Percentiles rank a stretch among this genome's conserved stretches.
These are phyloP conservation scores for Pelargonium cotyledonis DNA, from an alignment of 441 rosid species.

Conservation along the genomic window DNA sequence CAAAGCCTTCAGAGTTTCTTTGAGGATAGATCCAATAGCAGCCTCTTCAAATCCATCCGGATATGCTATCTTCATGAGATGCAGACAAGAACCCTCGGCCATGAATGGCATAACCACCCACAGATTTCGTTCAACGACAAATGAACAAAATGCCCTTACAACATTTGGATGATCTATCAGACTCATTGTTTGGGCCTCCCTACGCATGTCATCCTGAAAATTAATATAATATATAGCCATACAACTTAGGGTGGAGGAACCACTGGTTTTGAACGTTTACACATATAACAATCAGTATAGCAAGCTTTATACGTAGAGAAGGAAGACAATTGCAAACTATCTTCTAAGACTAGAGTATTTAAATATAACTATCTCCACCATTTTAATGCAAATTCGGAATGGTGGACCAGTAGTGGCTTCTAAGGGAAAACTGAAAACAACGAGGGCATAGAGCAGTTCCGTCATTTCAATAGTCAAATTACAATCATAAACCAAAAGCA, in stretches of 20 bases:
- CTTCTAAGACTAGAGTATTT: background rate
- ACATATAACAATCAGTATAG: background rate
- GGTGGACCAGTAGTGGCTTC: background rate
- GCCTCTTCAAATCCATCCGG: conserved; percentile 91
- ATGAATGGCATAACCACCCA: conserved; percentile 99
- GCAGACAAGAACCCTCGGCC: conserved; percentile 98
- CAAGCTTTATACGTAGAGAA: background rate
- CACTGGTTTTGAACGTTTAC: background rate
- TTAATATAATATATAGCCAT: conserved; percentile 5
- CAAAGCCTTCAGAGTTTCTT: conserved; percentile 95
- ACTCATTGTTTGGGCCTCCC: conserved; percentile 97
- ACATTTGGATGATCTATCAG: conserved; percentile 96
- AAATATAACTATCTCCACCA: background rate
- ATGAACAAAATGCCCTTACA: conserved; percentile 79
- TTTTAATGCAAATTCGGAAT: background rate
- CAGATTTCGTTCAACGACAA: conserved; percentile 76
- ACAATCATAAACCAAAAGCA: background rate
- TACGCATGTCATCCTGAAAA: conserved; percentile 77
- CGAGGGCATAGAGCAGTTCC: background rate
- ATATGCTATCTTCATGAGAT: conserved; percentile 93
- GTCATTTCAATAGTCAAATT: background rate
- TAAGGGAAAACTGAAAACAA: background rate
- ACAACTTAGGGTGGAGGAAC: background rate
- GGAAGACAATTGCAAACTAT: background rate
- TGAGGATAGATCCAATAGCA: conserved; percentile 81